These are phyloP conservation scores for Candida yuanshanica DNA, from an alignment of 805 yeast genomes.

Conservation along the genomic window DNA sequence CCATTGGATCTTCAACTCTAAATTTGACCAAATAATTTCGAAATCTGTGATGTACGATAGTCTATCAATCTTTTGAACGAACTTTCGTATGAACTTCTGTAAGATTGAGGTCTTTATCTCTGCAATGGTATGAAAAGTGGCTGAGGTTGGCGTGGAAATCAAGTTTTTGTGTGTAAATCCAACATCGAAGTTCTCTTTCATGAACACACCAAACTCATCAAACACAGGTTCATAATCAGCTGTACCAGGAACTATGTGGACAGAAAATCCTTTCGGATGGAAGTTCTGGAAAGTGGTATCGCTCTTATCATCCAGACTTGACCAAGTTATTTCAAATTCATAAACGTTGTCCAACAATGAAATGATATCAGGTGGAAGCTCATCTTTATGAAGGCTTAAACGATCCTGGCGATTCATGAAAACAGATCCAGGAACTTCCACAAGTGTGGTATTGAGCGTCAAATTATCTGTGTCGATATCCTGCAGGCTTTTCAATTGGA, in stretches of 20 bases:
- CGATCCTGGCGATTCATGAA: conserved; percentile 17
- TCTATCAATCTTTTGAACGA: conserved; percentile 13
- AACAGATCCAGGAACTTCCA: conserved; percentile 18
- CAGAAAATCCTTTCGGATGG: conserved; percentile 14
- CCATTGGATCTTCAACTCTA: conserved; percentile 14
- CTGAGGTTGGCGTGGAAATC: conserved; percentile 21
- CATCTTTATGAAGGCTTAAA: conserved; percentile 12
- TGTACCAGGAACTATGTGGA: conserved; percentile 15
- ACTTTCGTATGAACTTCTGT: conserved; percentile 12
- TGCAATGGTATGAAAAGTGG: conserved; percentile 12
- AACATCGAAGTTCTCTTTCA: conserved; percentile 9
- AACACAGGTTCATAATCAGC: conserved; percentile 15
- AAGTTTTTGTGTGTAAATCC: conserved; percentile 9
- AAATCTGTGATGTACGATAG: conserved; percentile 17
- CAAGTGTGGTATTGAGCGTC: conserved; percentile 10
- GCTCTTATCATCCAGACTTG: conserved; percentile 1
- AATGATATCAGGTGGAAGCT: conserved; percentile 14
- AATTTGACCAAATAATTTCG: conserved; percentile 14
- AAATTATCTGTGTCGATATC: conserved; percentile 22
- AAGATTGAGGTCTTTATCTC: conserved; percentile 15
- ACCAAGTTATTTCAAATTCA: conserved; percentile 19
- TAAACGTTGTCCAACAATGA: conserved; percentile 11
- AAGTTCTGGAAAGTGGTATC: conserved; percentile 17
- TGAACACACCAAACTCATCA: conserved; percentile 15
- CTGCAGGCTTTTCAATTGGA: conserved; percentile 14